Evolutionary conservation across 768 basidiomycete species (phyloP), one percentile per base, ranked within the genome.

Genomic region (Bullera alba): DNA sequence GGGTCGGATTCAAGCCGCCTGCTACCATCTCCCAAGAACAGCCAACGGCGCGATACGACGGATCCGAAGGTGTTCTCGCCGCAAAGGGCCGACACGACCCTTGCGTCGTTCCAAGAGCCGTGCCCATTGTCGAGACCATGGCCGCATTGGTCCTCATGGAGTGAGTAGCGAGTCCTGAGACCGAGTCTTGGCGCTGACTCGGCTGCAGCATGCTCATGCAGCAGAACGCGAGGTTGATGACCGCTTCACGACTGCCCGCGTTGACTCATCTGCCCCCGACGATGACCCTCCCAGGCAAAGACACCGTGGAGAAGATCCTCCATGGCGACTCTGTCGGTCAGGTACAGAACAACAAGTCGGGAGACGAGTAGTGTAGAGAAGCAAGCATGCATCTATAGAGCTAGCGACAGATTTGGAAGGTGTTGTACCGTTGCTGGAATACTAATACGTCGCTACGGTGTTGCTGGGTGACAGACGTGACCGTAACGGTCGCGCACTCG

Each of bases 71-170:
- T 22, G 80, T 79, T 32, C 80, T 99, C 46, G 90, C 90, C 12
- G 86, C 95, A 30, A 80, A 89, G 27, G 95, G 95, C 12, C 79
- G 95, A 46, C 93, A 97, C 74, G 93, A 96, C 69, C 91, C 93
- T 16, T 96, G 93, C 70, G 93, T 99, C 38, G 90, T 99, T 4
- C 93, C 93, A 35, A 83, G 91, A 41, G 91, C 91, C 17, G 89
- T 96, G 7, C 91, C 95, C 36, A 99, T 99, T 63, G 93, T 97
- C 37, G 95, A 99, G 75, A 83, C 88, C 0, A 99, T 99, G 95
- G 90, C 93, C 0, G 84, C 85, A 23, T 78, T 97, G 42, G 93
- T 96, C 52, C 79, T 95, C 58, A 88, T 99, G 84, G 95, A 99
- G 75, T 59, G 35, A 49, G 73, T 67, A 19, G 14, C 15, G 42